Base-by-base conservation (phyloP, 192 early-diverging fungal species). In the Endogone sp. region DNA sequence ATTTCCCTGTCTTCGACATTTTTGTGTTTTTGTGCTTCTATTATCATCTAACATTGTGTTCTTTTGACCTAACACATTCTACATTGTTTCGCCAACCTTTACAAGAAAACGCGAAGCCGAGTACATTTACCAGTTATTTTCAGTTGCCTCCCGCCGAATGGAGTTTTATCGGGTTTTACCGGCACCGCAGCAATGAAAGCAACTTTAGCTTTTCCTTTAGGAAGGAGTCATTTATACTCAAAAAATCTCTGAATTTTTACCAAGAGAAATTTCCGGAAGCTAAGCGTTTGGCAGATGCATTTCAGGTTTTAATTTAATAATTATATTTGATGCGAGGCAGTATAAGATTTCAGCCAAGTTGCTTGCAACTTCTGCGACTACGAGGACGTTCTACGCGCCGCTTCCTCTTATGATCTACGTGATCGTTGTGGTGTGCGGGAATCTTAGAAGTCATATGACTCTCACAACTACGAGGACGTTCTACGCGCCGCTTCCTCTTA, bases 121-220 rank as follows among this genome's bases (percentile, higher is more conserved):
- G 37, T 44, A 44, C 60, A 29, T 62, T 62, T 61, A 70, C 61
- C 29, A 70, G 61, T 31, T 49, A 63, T 63, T 70, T 70, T 63
- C 26, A 70, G 29, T 56, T 28, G 44, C 68, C 68, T 69, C 57
- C 61, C 37, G 61, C 37, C 11, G 56, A 70, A 70, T 63, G 68
- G 68, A 63, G 61, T 29, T 70, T 70, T 29, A 10, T 62, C 29
- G 24, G 0, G 49, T 70, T 59, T 23, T 70, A 70, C 10, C 54
- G 57, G 23, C 68, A 63, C 60, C 61, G 61, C 27, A 16, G 49
- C 56, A 70, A 70, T 56, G 44, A 70, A 70, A 63, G 60, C 60
- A 55, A 70, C 62, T 70, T 70, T 56, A 68, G 59, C 29, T 68
- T 68, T 68, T 68, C 67, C 56, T 68, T 68, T 44, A 68, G 29